Percentiles rank a stretch among this genome's conserved stretches.
phyloP scores from a whole-genome alignment of 495 filamentous ascomycete genomes.

The Penicillium atrosanguineum region DNA sequence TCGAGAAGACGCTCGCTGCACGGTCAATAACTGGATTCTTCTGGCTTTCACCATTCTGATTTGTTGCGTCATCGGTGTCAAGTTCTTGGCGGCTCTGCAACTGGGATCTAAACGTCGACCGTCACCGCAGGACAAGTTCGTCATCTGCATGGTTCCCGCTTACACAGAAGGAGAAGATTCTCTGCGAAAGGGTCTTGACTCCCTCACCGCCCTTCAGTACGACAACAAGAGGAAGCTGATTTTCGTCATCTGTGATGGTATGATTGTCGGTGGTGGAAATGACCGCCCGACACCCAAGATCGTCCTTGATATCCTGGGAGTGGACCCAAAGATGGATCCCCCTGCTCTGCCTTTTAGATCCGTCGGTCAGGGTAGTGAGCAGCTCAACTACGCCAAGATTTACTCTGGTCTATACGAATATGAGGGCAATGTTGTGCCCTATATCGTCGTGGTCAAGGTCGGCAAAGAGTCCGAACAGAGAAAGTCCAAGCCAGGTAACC shows the following conservation, averaged over 20 bases:
- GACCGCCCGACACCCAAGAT: conserved; percentile 97
- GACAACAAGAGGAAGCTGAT: conserved; percentile 98
- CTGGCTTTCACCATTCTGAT: conserved; percentile 82
- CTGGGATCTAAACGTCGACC: conserved; percentile 90
- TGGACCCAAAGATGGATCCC: conserved; percentile 95
- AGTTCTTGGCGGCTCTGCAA: conserved; percentile 93
- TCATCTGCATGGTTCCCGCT: conserved; percentile 95
- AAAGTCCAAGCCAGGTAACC: conserved; percentile 93
- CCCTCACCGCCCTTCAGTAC: conserved; percentile 88
- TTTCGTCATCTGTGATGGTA: conserved; percentile 91
- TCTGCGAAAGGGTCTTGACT: conserved; percentile 87
- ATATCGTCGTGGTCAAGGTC: conserved; percentile 92
- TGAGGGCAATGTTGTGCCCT: conserved; percentile 96
- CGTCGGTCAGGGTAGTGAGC: conserved; percentile 83
- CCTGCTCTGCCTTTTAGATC: conserved; percentile 90
- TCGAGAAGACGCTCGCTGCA: conserved; percentile 69
- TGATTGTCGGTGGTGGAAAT: conserved; percentile 95
- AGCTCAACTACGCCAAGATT: conserved; percentile 97
- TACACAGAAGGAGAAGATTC: conserved; percentile 98
- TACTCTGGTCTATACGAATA: conserved; percentile 98
- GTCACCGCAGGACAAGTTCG: conserved; percentile 92
- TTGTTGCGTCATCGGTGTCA: conserved; percentile 73
- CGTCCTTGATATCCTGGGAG: conserved; percentile 92
- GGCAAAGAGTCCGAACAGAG: conserved; percentile 93
- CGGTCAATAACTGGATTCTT: conserved; percentile 90